phyloP scores from a whole-genome alignment of 352 stramenopile genomes.

The Lagenidium giganteum region DNA sequence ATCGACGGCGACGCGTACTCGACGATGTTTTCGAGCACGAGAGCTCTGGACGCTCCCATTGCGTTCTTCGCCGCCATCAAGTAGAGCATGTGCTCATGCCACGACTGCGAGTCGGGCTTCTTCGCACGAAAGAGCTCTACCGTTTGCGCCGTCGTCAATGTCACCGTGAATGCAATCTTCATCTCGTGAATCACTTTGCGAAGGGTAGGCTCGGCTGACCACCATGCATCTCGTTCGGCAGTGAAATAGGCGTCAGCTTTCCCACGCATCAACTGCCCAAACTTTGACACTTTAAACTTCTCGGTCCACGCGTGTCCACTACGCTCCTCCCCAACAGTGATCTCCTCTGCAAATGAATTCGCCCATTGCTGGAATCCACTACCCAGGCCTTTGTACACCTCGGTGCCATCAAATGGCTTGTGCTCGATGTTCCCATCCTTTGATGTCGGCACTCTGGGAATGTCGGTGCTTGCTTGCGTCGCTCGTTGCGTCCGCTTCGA shows the following conservation, averaged over 20 bases:
- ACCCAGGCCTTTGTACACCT: slow-evolving; percentile 3
- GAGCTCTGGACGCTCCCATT: not conserved
- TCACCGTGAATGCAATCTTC: not conserved
- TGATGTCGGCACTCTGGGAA: too few species aligned
- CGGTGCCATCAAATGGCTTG: slow-evolving; percentile 4
- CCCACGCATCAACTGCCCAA: slow-evolving; percentile 1
- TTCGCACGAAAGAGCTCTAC: not conserved
- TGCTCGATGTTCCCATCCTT: too few species aligned
- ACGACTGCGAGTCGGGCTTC: not conserved
- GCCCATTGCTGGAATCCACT: not conserved
- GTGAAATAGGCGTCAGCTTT: slow-evolving; percentile 1
- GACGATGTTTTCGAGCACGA: slow-evolving; percentile 7
- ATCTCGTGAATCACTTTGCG: too few species aligned
- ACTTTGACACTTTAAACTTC: not conserved
- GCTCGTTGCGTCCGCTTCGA: too few species aligned
- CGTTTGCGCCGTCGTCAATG: not conserved
- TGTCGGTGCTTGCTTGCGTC: too few species aligned
- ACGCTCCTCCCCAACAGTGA: not conserved
- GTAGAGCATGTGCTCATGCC: slow-evolving; percentile 1
- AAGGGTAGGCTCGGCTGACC: too few species aligned
- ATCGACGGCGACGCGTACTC: slow-evolving; percentile 1
- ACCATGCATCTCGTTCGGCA: not conserved
- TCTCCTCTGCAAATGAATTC: not conserved
- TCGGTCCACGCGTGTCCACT: not conserved
- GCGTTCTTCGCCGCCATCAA: not conserved